phyloP scores from a whole-genome alignment of 2,329 filamentous ascomycete genomes.

The Sordariomycetes sp. region DNA sequence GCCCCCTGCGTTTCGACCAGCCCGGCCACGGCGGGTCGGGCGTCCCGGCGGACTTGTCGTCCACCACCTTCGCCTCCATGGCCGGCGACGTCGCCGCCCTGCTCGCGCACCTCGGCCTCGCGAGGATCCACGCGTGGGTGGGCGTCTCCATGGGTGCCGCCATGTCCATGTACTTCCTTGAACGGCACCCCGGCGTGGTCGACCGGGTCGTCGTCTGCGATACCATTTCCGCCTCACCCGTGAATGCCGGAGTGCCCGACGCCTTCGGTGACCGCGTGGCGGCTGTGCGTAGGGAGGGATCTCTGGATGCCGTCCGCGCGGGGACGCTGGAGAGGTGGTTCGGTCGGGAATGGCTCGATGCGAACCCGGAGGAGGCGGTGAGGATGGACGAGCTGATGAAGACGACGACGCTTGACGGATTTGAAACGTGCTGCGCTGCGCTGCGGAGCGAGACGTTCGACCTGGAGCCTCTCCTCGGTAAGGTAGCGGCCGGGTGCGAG shows the following conservation, averaged over 20 bases:
- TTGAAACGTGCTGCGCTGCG: constrained; percentile 28
- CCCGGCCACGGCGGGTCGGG: constrained; percentile 29
- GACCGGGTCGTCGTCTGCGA: constrained; percentile 26
- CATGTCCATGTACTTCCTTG: constrained; percentile 25
- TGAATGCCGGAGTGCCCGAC: constrained; percentile 22
- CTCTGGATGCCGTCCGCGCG: constrained; percentile 18
- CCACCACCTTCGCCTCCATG: constrained; percentile 26
- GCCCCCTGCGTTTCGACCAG: constrained; percentile 30
- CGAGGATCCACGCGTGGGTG: constrained; percentile 25
- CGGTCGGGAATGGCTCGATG: constrained; percentile 21
- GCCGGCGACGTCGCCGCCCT: constrained; percentile 25
- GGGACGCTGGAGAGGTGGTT: constrained; percentile 30
- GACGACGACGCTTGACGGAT: constrained; percentile 25
- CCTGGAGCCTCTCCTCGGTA: constrained; percentile 20
- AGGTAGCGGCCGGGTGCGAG: constrained; percentile 21
- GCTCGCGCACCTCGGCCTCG: constrained; percentile 18
- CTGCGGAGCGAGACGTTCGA: constrained; percentile 25
- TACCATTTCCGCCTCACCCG: constrained; percentile 25
- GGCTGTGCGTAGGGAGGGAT: constrained; percentile 19
- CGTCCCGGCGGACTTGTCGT: constrained; percentile 17
- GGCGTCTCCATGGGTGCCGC: constrained; percentile 34
- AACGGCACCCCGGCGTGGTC: constrained; percentile 24
- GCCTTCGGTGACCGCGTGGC: constrained; percentile 22
- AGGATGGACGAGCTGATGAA: constrained; percentile 24
- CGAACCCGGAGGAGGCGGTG: constrained; percentile 21